Conservation (phyloP, 768 basidiomycete genomes). For the Xerocomellus dryophilus region DNA sequence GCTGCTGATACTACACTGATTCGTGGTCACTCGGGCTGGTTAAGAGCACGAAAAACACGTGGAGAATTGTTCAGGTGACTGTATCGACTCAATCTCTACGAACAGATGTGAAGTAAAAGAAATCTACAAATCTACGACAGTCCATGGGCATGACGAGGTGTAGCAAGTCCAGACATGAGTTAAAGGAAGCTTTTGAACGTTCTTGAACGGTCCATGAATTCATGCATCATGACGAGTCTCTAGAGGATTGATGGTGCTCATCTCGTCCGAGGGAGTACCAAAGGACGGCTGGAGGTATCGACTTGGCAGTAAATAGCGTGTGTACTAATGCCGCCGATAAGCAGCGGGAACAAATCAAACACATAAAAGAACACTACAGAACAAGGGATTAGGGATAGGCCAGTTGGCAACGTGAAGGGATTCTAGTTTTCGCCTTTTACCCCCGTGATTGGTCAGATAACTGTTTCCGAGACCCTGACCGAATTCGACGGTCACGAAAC, state of each 20-base stretch:
- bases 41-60: not conserved
- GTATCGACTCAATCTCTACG: no score
- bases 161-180: not conserved
- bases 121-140: no score
- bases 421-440: not conserved
- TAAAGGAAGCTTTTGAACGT: not conserved
- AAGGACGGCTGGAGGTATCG: conserved; percentile 14
- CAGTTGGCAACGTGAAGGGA: not conserved
- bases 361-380: conserved; percentile 28
- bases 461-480: conserved; percentile 16
- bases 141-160: not conserved
- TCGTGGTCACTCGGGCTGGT: not conserved
- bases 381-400: no score
- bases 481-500: not conserved
- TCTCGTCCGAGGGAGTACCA: not conserved
- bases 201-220: not conserved
- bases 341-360: conserved; percentile 29
- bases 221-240: not conserved
- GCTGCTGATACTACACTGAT: not conserved
- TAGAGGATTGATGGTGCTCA: not conserved
- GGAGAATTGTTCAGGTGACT: not conserved
- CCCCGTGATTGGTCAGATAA: conserved; percentile 25
- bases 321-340: conserved; percentile 24
- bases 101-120: no score
- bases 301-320: conserved; percentile 28